phyloP scores from a whole-genome alignment of 2,329 filamentous ascomycete species.

The Aspergillus sp. region DNA sequence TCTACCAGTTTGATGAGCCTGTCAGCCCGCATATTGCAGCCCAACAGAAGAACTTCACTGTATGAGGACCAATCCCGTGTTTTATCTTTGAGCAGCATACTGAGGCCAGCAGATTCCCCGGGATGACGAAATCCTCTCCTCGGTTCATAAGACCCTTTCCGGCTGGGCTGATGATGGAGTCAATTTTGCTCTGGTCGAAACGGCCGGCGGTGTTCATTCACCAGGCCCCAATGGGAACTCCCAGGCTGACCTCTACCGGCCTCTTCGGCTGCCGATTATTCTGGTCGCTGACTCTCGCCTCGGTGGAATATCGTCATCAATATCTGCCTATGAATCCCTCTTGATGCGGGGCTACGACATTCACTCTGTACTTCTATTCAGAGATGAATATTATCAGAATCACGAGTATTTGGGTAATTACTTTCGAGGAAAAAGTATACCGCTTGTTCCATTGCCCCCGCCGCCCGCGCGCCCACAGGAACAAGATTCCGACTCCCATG shows the following conservation, averaged over 20 bases:
- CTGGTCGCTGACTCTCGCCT: conserved; percentile 73
- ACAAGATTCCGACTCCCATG: conserved; percentile 30
- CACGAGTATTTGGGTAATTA: conserved; percentile 66
- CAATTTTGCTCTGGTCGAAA: conserved; percentile 72
- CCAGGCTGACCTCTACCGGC: conserved; percentile 75
- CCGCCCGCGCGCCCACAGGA: conserved; percentile 54
- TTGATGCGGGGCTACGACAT: conserved; percentile 77
- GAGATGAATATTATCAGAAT: conserved; percentile 66
- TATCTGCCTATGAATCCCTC: conserved; percentile 77
- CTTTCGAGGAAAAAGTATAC: conserved; percentile 61
- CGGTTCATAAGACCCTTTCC: conserved; percentile 48
- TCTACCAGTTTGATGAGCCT: conserved; percentile 72
- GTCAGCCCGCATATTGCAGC: conserved; percentile 79
- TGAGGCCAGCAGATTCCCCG: conserved; percentile 46
- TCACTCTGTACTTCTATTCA: conserved; percentile 67
- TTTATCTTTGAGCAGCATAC: background rate
- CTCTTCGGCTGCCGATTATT: conserved; percentile 70
- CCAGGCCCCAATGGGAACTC: conserved; percentile 73
- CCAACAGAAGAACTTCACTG: conserved; percentile 46
- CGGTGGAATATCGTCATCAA: conserved; percentile 77
- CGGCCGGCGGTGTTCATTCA: conserved; percentile 78
- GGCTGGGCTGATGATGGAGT: conserved; percentile 35
- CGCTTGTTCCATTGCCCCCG: conserved; percentile 55
- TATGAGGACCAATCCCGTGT: background rate
- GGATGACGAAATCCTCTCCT: conserved; percentile 51